A percentile compares a stretch with the other conserved stretches of the same genome.
Conservation (phyloP, 495 filamentous ascomycete genomes). For the Aspergillus homomorphus region DNA sequence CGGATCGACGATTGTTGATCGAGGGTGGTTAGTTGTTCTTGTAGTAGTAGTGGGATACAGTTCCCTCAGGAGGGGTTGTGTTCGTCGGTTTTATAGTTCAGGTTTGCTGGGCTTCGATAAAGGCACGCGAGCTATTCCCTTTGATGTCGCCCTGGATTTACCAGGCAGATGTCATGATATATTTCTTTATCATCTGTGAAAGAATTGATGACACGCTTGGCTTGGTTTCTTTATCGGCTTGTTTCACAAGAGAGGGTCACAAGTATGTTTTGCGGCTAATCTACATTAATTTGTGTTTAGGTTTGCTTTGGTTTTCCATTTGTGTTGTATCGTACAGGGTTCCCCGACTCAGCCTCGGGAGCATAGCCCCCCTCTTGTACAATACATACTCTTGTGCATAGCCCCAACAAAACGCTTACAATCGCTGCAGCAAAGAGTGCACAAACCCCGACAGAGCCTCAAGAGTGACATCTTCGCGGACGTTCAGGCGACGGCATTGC, state of each 20-base stretch:
- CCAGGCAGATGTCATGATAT: too few relatives aligned
- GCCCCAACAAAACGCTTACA: constrained; percentile 24
- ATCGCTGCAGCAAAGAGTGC: constrained; percentile 36
- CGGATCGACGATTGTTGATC: too few relatives aligned
- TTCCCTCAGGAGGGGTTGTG: too few relatives aligned
- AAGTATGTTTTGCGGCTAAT: background rate
- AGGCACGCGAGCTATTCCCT: too few relatives aligned
- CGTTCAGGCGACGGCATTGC: constrained; percentile 64
- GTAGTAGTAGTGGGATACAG: too few relatives aligned
- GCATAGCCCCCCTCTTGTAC: constrained; percentile 6
- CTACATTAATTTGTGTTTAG: background rate
- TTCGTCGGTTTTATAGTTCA: too few relatives aligned
- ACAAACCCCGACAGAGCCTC: constrained; percentile 37
- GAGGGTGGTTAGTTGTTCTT: too few relatives aligned
- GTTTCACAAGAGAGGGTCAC: background rate
- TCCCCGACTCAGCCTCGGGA: background rate
- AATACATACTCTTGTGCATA: too few relatives aligned
- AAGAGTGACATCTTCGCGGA: constrained; percentile 46
- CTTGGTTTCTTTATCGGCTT: background rate
- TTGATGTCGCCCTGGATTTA: too few relatives aligned
- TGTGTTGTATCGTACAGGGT: background rate
- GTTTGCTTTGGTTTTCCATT: background rate
- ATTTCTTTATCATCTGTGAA: too few relatives aligned
- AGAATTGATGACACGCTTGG: too few relatives aligned
- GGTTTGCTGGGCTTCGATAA: too few relatives aligned